Percentiles rank a stretch among this genome's conserved stretches.
phyloP scores from a whole-genome alignment of 108 stramenopile species.

The Pseudonitzschia pungens region DNA sequence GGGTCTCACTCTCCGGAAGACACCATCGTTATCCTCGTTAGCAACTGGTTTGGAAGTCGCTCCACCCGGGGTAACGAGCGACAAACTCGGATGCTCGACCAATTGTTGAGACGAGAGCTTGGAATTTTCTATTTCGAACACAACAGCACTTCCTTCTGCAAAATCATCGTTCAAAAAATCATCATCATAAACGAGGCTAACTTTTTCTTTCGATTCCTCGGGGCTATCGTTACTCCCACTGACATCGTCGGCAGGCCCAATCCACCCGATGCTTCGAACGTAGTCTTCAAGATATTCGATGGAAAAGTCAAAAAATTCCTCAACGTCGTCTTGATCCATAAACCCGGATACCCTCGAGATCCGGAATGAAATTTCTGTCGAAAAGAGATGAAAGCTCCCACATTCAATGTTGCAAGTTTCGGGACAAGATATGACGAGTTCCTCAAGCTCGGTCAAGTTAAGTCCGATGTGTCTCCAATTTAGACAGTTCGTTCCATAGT shows the following conservation, averaged over 20 bases:
- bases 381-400: slow-evolving; percentile 27
- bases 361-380: slow-evolving; percentile 11
- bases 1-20: background rate
- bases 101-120: slow-evolving; percentile 15
- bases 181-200: background rate
- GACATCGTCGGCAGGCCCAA: background rate
- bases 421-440: slow-evolving; percentile 40
- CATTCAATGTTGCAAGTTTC: slow-evolving; percentile 45
- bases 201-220: background rate
- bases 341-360: slow-evolving; percentile 24
- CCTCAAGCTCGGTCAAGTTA: slow-evolving; percentile 18
- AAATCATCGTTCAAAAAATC: slow-evolving; percentile 7
- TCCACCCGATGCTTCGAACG: slow-evolving; percentile 5
- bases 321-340: slow-evolving; percentile 16
- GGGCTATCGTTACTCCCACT: background rate
- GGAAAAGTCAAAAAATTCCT: slow-evolving; percentile 4
- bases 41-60: background rate
- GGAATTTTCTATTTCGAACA: slow-evolving; percentile 23
- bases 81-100: background rate
- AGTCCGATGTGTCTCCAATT: slow-evolving; percentile 46
- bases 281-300: slow-evolving; percentile 9
- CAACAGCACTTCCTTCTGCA: background rate
- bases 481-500: slow-evolving; percentile 36
- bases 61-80: background rate
- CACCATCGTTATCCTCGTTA: background rate